A percentile compares a stretch with the other conserved stretches of the same genome.
These are phyloP conservation scores for Trichothecium sympodiale DNA, from an alignment of 2,329 filamentous ascomycete genomes.

Conservation along the genomic window DNA sequence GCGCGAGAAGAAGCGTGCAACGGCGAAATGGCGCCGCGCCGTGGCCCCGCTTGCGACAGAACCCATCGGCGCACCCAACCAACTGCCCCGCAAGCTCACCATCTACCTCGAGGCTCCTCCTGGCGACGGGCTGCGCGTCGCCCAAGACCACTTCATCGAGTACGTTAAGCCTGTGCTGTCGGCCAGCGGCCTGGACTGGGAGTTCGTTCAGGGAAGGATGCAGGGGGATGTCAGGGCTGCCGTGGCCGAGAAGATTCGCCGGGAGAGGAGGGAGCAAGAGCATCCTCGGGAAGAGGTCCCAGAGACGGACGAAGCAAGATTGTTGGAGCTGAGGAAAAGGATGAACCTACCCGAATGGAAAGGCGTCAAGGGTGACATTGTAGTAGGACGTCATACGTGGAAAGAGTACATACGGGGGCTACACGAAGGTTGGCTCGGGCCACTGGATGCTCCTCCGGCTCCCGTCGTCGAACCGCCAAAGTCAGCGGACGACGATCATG, in stretches of 20 bases:
- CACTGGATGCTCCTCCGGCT: constrained; percentile 51
- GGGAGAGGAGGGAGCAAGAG: constrained; percentile 50
- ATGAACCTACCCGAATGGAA: constrained; percentile 61
- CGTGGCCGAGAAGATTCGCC: constrained; percentile 75
- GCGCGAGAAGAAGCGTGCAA: constrained; percentile 74
- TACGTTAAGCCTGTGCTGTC: constrained; percentile 91
- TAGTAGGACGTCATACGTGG: constrained; percentile 88
- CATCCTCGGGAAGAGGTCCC: constrained; percentile 35
- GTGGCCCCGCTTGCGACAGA: constrained; percentile 79
- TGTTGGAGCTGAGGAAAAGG: constrained; percentile 52
- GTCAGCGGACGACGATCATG: constrained; percentile 23
- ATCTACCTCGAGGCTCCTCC: constrained; percentile 80
- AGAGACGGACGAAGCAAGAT: constrained; percentile 38
- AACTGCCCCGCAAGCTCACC: constrained; percentile 73
- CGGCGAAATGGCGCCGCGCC: constrained; percentile 74
- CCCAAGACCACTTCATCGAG: constrained; percentile 92
- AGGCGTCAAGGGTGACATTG: constrained; percentile 70
- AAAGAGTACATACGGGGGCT: constrained; percentile 91
- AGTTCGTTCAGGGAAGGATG: constrained; percentile 82
- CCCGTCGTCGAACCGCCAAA: constrained; percentile 14
- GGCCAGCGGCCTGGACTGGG: constrained; percentile 86
- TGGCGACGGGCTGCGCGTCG: constrained; percentile 68
- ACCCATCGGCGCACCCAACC: constrained; percentile 52
- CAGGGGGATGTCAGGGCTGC: constrained; percentile 88
- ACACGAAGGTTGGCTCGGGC: constrained; percentile 94